phyloP scores from a whole-genome alignment of 2,329 filamentous ascomycete genomes.

The Xylaria sp. region DNA sequence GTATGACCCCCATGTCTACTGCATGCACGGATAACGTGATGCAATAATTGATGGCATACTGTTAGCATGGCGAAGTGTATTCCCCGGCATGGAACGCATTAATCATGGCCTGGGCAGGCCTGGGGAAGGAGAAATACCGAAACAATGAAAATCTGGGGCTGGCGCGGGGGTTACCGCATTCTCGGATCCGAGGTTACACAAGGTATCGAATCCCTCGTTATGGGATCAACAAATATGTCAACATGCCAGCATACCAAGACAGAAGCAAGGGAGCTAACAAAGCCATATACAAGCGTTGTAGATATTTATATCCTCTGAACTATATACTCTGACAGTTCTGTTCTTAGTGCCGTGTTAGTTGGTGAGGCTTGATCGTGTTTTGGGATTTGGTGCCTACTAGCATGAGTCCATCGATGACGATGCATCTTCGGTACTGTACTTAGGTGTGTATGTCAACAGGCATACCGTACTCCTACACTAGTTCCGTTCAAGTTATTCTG shows the following conservation, averaged over 20 bases:
- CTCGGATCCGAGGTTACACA: constrained; percentile 6
- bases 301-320: background rate
- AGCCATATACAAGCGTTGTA: background rate
- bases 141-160: background rate
- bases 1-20: no score
- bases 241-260: no score
- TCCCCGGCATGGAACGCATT: background rate
- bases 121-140: background rate
- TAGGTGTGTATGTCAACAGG: background rate
- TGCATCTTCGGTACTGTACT: background rate
- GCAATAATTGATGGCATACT: no score
- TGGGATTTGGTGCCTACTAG: background rate
- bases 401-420: background rate
- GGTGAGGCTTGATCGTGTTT: background rate
- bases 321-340: background rate
- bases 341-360: background rate
- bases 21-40: no score
- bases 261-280: background rate
- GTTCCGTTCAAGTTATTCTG: no score
- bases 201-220: constrained; percentile 10
- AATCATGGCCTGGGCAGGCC: no score
- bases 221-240: background rate
- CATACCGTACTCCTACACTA: background rate
- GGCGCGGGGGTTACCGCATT: background rate
- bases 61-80: no score